These are phyloP conservation scores for Boletus fagicola DNA, from an alignment of 768 basidiomycete genomes.

Conservation along the genomic window DNA sequence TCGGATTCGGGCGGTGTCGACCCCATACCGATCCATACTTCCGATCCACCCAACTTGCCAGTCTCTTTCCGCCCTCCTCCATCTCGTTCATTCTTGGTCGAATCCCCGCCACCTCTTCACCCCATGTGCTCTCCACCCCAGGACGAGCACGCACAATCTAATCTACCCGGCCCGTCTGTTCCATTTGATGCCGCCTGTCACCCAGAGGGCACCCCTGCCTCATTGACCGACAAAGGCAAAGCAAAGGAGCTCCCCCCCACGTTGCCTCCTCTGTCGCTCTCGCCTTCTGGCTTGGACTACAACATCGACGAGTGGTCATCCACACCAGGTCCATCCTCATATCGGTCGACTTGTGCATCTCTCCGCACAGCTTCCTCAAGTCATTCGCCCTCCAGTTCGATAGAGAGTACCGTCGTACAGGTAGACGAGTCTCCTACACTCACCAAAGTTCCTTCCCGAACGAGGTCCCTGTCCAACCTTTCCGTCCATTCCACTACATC, in stretches of 20 bases:
- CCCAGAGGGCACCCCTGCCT: constrained; percentile 19
- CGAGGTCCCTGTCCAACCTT: constrained; percentile 56
- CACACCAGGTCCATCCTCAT: constrained; percentile 35
- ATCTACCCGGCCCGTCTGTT: constrained; percentile 25
- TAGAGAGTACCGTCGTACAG: constrained; percentile 11
- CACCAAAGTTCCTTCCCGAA: constrained; percentile 42
- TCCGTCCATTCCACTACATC: constrained; percentile 45
- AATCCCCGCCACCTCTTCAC: not conserved
- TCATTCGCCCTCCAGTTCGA: constrained; percentile 14
- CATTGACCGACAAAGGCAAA: constrained; percentile 51
- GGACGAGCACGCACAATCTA: constrained; percentile 19
- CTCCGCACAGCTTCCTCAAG: constrained; percentile 36
- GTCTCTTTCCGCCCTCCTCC: constrained; percentile 15
- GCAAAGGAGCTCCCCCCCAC: constrained; percentile 51
- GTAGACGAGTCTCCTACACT: constrained; percentile 13
- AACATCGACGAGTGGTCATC: constrained; percentile 39
- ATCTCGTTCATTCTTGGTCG: constrained; percentile 10
- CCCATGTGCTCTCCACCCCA: constrained; percentile 6
- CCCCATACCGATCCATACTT: not conserved
- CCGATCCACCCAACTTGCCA: constrained; percentile 13
- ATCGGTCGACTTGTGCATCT: constrained; percentile 35
- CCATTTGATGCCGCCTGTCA: constrained; percentile 12
- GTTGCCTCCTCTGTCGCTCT: constrained; percentile 65
- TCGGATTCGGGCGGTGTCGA: not conserved
- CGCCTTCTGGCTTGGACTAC: constrained; percentile 51